phyloP scores from a whole-genome alignment of 2,329 filamentous ascomycete species.

The Paecilomyces variotii region DNA sequence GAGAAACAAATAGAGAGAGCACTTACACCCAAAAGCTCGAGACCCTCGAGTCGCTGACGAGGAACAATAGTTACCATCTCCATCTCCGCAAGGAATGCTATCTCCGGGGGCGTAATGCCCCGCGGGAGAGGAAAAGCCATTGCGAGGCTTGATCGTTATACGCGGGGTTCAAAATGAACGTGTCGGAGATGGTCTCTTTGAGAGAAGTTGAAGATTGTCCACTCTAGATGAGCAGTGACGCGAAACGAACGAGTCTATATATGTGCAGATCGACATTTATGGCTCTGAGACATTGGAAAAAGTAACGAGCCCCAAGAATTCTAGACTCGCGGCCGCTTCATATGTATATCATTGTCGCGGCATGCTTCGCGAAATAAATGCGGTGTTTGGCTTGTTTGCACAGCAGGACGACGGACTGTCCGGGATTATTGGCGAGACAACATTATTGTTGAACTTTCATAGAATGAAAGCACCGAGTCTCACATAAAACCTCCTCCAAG shows the following conservation, averaged over 20 bases:
- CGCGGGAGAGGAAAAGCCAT: constrained; percentile 57
- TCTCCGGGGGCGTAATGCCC: constrained; percentile 74
- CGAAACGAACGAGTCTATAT: background rate
- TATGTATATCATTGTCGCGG: constrained; percentile 3
- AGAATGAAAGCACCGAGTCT: background rate
- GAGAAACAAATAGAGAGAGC: constrained; percentile 14
- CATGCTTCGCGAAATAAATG: constrained; percentile 6
- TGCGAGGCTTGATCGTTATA: constrained; percentile 6
- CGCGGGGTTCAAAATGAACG: background rate
- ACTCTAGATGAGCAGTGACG: background rate
- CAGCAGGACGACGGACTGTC: constrained; percentile 7
- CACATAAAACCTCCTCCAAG: background rate
- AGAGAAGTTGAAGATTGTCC: background rate
- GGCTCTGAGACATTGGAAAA: background rate
- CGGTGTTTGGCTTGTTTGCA: constrained; percentile 29
- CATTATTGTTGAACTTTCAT: constrained; percentile 3
- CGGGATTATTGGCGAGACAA: constrained; percentile 6
- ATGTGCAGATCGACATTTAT: background rate
- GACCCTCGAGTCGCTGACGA: constrained; percentile 77
- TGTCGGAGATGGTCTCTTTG: background rate
- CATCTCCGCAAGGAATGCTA: constrained; percentile 95
- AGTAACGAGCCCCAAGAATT: background rate
- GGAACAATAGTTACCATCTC: constrained; percentile 89
- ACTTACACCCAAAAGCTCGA: constrained; percentile 78
- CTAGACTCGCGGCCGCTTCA: background rate